Evolutionary conservation across 805 yeast species (phyloP).

Genomic region (Lipomyces sp.): DNA sequence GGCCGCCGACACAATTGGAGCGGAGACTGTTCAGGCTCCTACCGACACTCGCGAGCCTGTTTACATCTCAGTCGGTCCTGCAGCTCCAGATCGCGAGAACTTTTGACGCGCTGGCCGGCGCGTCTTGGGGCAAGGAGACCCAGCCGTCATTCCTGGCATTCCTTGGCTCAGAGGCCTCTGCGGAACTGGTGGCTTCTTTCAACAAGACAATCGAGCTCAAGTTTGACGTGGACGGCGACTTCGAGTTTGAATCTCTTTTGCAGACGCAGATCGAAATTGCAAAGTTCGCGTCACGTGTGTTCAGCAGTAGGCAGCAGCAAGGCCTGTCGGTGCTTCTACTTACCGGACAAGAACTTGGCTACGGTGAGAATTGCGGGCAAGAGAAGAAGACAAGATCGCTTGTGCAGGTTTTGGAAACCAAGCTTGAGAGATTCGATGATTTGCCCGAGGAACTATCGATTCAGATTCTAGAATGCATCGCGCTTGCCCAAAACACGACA

Average conservation of each 20-base stretch:
- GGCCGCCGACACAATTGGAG: constrained; percentile 65
- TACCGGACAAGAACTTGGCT: constrained; percentile 36
- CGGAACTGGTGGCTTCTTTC: constrained; percentile 56
- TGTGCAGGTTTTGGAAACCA: constrained; percentile 33
- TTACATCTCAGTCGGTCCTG: constrained; percentile 48
- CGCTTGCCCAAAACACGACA: constrained; percentile 77
- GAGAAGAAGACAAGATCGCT: constrained; percentile 27
- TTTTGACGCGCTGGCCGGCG: constrained; percentile 41
- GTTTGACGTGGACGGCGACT: constrained; percentile 14
- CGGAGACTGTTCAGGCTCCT: constrained; percentile 52
- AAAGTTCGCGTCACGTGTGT: constrained; percentile 33
- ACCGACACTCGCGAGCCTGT: constrained; percentile 56
- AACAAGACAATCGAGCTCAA: constrained; percentile 58
- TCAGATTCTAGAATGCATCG: constrained; percentile 66
- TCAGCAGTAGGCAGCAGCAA: constrained; percentile 37
- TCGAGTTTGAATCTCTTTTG: too few species aligned
- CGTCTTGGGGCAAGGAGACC: constrained; percentile 50
- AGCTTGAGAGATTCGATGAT: constrained; percentile 18
- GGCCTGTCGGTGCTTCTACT: constrained; percentile 40
- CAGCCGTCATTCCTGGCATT: constrained; percentile 77
- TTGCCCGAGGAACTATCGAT: constrained; percentile 39
- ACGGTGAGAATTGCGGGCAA: background rate
- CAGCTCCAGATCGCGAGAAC: constrained; percentile 54
- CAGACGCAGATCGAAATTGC: constrained; percentile 30
- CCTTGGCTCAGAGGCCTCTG: constrained; percentile 63